phyloP scores from a whole-genome alignment of 345 rosid species.

The Cardamine occulta region DNA sequence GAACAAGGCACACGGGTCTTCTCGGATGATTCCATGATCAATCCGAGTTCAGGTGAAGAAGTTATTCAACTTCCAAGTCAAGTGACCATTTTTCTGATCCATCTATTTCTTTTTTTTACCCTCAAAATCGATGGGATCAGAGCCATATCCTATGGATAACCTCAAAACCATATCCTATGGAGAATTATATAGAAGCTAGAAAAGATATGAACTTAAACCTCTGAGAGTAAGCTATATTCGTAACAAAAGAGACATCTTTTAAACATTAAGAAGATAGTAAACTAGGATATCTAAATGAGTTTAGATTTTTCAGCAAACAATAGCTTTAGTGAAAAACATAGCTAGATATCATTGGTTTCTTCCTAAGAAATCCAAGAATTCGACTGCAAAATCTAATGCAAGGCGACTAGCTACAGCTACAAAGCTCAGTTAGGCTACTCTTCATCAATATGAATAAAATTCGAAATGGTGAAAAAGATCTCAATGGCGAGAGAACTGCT shows the following conservation, averaged over 20 bases:
- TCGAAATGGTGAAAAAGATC: slow-evolving; percentile 46
- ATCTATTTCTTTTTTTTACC: no score
- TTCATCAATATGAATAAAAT: background rate
- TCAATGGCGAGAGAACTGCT: slow-evolving; percentile 92
- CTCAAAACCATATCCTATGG: background rate
- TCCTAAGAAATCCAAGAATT: background rate
- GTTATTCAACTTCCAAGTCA: no score
- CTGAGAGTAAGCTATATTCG: background rate
- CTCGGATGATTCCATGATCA: no score
- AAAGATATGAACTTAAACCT: background rate
- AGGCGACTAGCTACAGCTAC: background rate
- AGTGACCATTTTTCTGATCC: no score
- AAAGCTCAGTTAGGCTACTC: background rate
- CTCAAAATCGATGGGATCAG: no score
- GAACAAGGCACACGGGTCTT: no score
- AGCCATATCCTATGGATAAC: no score
- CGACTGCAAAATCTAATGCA: background rate
- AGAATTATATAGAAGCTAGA: background rate
- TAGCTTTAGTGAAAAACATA: background rate
- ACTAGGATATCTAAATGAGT: background rate
- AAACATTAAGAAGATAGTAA: background rate
- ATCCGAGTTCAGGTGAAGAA: no score
- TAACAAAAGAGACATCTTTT: background rate
- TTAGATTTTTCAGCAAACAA: background rate
- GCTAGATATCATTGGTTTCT: background rate